Percentiles rank a stretch among this genome's conserved stretches.
Conservation (phyloP, 305 asterid species). For the Rubia tinctorum region DNA sequence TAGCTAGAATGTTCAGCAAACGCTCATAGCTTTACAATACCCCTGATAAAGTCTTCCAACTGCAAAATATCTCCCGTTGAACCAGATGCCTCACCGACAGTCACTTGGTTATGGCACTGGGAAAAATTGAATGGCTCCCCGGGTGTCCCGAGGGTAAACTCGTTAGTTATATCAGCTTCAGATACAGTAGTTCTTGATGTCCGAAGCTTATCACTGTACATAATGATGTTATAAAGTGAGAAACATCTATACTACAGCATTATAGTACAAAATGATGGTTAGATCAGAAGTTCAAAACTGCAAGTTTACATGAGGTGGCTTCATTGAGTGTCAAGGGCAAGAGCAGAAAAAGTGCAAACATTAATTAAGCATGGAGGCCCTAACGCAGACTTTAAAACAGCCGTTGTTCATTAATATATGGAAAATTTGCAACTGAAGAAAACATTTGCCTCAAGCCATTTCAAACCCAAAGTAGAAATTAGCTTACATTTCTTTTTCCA, state of each 20-base stretch:
- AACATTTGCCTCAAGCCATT: background rate
- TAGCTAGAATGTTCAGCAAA: background rate
- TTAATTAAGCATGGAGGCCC: background rate
- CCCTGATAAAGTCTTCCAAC: slow-evolving; percentile 27
- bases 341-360: background rate
- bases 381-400: background rate
- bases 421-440: background rate
- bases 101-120: slow-evolving; percentile 26
- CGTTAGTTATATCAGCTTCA: slow-evolving; percentile 67
- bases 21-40: slow-evolving; percentile 12
- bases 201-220: slow-evolving; percentile 71
- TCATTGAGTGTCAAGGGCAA: background rate
- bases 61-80: slow-evolving; percentile 24
- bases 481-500: slow-evolving; percentile 88
- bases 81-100: slow-evolving; percentile 27
- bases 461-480: slow-evolving; percentile 5
- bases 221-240: background rate
- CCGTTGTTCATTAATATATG: background rate
- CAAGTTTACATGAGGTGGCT: background rate
- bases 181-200: slow-evolving; percentile 79
- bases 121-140: slow-evolving; percentile 23
- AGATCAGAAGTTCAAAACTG: background rate
- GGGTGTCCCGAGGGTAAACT: slow-evolving; percentile 47
- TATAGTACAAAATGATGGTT: background rate
- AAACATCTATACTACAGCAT: background rate